Percentiles rank a stretch among this genome's conserved stretches.
Conservation (phyloP, 495 filamentous ascomycete genomes). For the Echria macrotheca region DNA sequence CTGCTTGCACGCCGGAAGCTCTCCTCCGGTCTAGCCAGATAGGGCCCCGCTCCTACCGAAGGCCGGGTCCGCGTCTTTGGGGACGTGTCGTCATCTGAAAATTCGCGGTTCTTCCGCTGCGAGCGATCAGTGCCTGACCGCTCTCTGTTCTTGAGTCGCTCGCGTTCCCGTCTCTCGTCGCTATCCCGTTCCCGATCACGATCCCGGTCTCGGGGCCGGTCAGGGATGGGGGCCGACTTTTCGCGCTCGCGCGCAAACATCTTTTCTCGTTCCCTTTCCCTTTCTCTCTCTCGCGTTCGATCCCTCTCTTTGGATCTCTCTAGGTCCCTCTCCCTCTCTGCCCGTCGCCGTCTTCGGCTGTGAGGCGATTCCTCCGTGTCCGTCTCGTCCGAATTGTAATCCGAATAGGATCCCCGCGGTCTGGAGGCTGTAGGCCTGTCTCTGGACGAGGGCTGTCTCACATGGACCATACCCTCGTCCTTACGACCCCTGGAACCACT, state of each 20-base stretch:
- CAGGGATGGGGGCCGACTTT: background rate
- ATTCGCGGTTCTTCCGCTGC: constrained; percentile 4
- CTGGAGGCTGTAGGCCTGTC: constrained; percentile 12
- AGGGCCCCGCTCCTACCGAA: constrained; percentile 10
- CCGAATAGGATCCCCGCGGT: constrained; percentile 20
- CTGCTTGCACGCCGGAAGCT: constrained; percentile 38
- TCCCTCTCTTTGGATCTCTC: constrained; percentile 20
- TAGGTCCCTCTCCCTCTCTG: constrained; percentile 20
- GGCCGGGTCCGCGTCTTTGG: constrained; percentile 1
- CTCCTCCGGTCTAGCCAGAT: constrained; percentile 23
- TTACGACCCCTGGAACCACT: constrained; percentile 19
- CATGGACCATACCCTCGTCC: constrained; percentile 8
- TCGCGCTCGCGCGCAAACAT: constrained; percentile 3
- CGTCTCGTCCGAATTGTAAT: constrained; percentile 18
- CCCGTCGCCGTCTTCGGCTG: background rate
- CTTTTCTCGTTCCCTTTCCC: constrained; percentile 16
- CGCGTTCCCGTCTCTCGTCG: constrained; percentile 5
- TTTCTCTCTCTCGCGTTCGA: constrained; percentile 7
- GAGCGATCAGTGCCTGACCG: constrained; percentile 12
- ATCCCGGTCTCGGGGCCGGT: constrained; percentile 11
- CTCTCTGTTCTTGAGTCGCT: constrained; percentile 15
- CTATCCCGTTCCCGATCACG: constrained; percentile 13
- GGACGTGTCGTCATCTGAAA: constrained; percentile 7
- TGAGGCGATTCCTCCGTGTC: constrained; percentile 8
- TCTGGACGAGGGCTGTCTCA: constrained; percentile 6